Evolutionary conservation across 495 filamentous ascomycete species (phyloP).

Genomic region (Aspergillus sparsus): DNA sequence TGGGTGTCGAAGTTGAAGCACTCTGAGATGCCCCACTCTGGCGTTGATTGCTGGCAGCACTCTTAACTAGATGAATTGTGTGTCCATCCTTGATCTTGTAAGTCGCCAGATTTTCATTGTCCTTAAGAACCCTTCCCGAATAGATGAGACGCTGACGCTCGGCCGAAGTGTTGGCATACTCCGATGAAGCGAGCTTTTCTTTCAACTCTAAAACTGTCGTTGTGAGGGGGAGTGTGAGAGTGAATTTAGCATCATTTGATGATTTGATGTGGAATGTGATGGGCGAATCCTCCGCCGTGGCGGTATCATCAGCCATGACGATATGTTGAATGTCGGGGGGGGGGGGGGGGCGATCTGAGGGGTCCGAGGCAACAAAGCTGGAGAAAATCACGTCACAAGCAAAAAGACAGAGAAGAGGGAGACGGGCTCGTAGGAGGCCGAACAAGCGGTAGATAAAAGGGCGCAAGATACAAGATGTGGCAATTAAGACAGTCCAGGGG

Average conservation of each 20-base stretch:
- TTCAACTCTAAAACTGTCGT: slow-evolving; percentile 86
- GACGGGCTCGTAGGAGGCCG: not conserved
- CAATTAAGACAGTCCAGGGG: not conserved
- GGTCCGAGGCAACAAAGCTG: slow-evolving; percentile 9
- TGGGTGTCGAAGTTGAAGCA: slow-evolving; percentile 46
- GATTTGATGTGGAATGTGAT: slow-evolving; percentile 96
- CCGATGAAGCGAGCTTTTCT: slow-evolving; percentile 72
- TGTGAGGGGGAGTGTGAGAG: slow-evolving; percentile 73
- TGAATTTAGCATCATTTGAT: slow-evolving; percentile 80
- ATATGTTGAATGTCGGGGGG: slow-evolving; percentile 19
- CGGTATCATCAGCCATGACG: slow-evolving; percentile 52
- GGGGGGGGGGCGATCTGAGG: slow-evolving; percentile 17
- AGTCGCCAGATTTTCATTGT: slow-evolving; percentile 75
- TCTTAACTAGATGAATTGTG: slow-evolving; percentile 94
- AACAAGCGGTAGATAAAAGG: not conserved
- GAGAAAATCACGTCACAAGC: slow-evolving; percentile 20
- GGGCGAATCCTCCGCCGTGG: slow-evolving; percentile 49
- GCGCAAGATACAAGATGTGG: slow-evolving; percentile 1
- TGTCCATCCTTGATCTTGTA: slow-evolving; percentile 97
- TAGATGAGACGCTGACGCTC: slow-evolving; percentile 95
- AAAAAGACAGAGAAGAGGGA: not conserved
- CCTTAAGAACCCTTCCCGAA: slow-evolving; percentile 93
- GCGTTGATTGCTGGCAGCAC: slow-evolving; percentile 84
- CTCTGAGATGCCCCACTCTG: slow-evolving; percentile 58
- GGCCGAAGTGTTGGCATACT: slow-evolving; percentile 80